A percentile compares a stretch with the other conserved stretches of the same genome.
phyloP scores from a whole-genome alignment of 352 stramenopile species.

The Pilasporangium apinafurcum region DNA sequence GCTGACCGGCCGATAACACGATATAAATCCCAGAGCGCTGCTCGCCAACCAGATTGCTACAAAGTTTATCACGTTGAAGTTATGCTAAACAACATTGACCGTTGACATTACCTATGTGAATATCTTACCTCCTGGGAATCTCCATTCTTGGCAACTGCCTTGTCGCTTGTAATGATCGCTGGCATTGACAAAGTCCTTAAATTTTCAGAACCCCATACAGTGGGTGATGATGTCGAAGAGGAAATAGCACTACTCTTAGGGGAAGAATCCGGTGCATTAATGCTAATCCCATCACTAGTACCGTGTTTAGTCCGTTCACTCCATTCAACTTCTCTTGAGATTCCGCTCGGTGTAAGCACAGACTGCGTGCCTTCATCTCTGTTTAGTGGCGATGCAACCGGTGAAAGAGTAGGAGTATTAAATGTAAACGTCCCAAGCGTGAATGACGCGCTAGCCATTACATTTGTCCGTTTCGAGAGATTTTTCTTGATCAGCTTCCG shows the following conservation, averaged over 20 bases:
- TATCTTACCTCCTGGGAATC: too few species aligned
- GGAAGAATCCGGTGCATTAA: constrained; percentile 21
- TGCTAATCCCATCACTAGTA: constrained; percentile 28
- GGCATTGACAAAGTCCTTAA: neutral
- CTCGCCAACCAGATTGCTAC: constrained; percentile 42
- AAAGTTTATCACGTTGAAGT: neutral
- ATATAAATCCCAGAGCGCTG: constrained; percentile 66
- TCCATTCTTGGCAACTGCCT: too few species aligned
- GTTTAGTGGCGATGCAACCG: constrained; percentile 31
- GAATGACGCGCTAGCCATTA: constrained; percentile 29
- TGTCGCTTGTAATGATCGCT: too few species aligned
- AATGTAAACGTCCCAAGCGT: constrained; percentile 47
- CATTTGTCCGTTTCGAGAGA: constrained; percentile 22
- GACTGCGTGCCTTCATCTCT: constrained; percentile 12
- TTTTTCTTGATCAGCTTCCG: constrained; percentile 61
- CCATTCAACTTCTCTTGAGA: constrained; percentile 28
- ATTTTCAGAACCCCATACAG: too few species aligned
- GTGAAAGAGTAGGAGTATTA: constrained; percentile 40
- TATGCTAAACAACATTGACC: too few species aligned
- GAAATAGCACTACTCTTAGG: constrained; percentile 16
- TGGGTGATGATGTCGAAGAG: constrained; percentile 21
- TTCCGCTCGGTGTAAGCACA: constrained; percentile 29
- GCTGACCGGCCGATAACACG: constrained; percentile 48
- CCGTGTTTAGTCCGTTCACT: constrained; percentile 26
- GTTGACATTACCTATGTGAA: too few species aligned